Evolutionary conservation across 306 rosid species (phyloP).

Genomic region (Rosa rugosa): DNA sequence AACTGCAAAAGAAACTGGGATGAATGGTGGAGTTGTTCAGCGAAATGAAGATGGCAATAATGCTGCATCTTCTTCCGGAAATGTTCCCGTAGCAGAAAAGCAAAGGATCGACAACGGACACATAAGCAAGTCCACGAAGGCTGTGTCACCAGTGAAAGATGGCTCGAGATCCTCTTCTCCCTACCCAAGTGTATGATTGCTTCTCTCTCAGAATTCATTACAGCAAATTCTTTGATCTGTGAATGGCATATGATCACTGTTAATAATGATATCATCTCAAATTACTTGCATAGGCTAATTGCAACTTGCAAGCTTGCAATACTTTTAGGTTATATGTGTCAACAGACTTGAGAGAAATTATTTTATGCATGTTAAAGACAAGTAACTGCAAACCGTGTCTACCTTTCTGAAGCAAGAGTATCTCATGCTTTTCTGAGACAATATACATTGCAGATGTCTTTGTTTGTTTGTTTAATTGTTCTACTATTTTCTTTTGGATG

Average conservation of each 20-base stretch:
- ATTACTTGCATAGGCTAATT: background rate
- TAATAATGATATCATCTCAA: background rate
- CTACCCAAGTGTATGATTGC: conserved; percentile 60
- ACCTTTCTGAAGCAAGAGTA: background rate
- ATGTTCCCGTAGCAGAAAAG: conserved; percentile 26
- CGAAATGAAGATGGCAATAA: conserved; percentile 30
- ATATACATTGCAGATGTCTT: too few species aligned
- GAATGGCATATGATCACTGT: too few species aligned
- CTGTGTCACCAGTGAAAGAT: conserved; percentile 36
- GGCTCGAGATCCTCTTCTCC: conserved; percentile 52
- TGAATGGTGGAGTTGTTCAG: conserved; percentile 53
- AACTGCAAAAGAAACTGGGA: conserved; percentile 41
- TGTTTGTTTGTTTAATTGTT: background rate
- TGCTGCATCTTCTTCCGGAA: conserved; percentile 32
- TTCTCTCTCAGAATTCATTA: background rate
- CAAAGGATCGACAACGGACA: conserved; percentile 33
- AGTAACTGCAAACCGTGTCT: background rate
- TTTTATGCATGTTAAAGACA: background rate
- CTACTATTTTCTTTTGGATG: conserved; percentile 12
- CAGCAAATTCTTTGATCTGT: background rate
- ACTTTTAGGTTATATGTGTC: background rate
- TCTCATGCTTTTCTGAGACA: background rate
- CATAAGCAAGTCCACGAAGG: conserved; percentile 33
- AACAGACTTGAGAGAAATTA: background rate
- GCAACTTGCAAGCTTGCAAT: background rate